Evolutionary conservation across 768 basidiomycete species (phyloP), one percentile per base, ranked within the genome.

Genomic region (Hemileccinum impolitum): DNA sequence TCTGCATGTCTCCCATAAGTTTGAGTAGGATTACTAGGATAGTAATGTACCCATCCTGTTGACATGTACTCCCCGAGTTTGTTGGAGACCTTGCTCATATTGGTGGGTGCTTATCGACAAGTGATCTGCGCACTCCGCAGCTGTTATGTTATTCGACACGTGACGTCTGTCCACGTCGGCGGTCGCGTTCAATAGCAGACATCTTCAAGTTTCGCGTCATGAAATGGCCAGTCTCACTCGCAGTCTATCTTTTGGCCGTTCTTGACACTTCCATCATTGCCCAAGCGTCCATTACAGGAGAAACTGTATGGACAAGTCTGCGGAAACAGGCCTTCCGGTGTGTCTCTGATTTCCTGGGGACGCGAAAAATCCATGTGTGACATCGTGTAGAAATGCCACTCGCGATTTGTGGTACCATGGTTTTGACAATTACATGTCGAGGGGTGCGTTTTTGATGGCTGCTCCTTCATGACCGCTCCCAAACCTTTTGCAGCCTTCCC

Each of bases 321-420:
- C 72, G 79, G 56, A 86, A 83, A 63, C 63, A 76, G 40, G 71
- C 72, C 14, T 73, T 75, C 57, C 77, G 84, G 84, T 84, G 59
- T 47, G 77, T 62, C 14, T 39, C 38, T 26, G 19, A 15, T 43
- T 25, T 43, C 31, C 17, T 47, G 18, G 14, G 15, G 15, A 30
- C 19, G 4, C 8, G 18, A 8, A 31, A 11, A 28, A 39, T 25
- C 10, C 25, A 21, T 35, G 14, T 36, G 45, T 51, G 19, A 61
- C 37, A 36, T 39, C 35, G 7, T 49, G 23, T 55, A 92, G 90
- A 39, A 79, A 90, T 57, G 76, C 75, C 60, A 84, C 82, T 9
- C 80, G 85, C 38, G 80, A 86, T 46, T 70, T 95, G 5, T 96
- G 90, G 87, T 85, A 90, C 61, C 93, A 95, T 73, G 94, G 93